These are phyloP conservation scores for Phellopilus nigrolimitatus DNA, from an alignment of 1,284 basidiomycete species.

Conservation along the genomic window DNA sequence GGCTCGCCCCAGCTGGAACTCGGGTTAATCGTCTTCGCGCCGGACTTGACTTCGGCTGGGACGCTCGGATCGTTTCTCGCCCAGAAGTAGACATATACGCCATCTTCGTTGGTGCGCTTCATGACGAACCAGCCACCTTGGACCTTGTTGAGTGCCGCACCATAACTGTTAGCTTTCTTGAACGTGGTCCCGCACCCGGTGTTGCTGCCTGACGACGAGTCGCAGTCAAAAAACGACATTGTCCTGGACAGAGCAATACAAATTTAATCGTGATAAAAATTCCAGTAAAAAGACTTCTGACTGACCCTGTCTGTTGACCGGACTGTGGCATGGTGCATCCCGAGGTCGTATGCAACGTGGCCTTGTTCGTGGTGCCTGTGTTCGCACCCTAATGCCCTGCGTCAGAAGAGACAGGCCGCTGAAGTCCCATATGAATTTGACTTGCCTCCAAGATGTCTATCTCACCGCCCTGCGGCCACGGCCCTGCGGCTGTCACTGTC, in stretches of 20 bases:
- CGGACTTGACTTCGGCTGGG: constrained; percentile 36
- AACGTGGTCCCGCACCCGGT: constrained; percentile 58
- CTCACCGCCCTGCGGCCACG: constrained; percentile 37
- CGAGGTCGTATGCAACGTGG: constrained; percentile 59
- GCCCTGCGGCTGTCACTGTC: constrained; percentile 37
- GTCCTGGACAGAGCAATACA: constrained; percentile 24
- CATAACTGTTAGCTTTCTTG: constrained; percentile 41
- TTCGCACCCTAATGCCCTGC: constrained; percentile 45
- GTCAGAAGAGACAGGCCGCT: background rate
- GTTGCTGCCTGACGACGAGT: constrained; percentile 47
- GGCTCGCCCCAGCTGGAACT: constrained; percentile 40
- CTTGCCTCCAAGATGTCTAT: constrained; percentile 62
- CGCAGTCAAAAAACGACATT: constrained; percentile 36
- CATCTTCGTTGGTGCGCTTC: constrained; percentile 32
- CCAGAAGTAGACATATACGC: constrained; percentile 56
- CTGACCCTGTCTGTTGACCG: constrained; percentile 31
- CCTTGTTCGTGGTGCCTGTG: constrained; percentile 46
- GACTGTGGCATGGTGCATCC: constrained; percentile 54
- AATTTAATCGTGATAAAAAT: background rate
- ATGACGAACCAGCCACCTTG: constrained; percentile 51
- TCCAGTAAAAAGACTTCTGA: constrained; percentile 35
- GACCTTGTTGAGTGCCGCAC: constrained; percentile 43
- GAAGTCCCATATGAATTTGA: background rate
- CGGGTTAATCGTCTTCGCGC: constrained; percentile 30
- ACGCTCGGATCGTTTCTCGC: constrained; percentile 34